Evolutionary conservation across 192 early-diverging fungal species (phyloP), one percentile per base, ranked within the genome.

Genomic region (Umbelopsis vinacea): DNA sequence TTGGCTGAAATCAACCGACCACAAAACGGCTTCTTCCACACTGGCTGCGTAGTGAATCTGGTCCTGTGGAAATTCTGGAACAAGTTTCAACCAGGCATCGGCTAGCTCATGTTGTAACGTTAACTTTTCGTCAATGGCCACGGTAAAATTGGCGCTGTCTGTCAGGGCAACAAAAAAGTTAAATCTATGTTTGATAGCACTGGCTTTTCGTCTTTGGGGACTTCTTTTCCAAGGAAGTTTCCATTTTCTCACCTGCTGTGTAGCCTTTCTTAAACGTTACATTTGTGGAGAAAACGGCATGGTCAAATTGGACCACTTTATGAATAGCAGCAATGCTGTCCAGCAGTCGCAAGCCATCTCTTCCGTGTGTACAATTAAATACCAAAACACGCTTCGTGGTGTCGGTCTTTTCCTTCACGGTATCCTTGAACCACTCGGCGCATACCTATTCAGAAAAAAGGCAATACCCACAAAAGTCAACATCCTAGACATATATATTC

Each of bases 301-400:
- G 76, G 38, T 87, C 78, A 74, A 93, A 89, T 52, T 76, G 47
- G 14, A 89, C 75, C 7, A 48, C 17, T 46, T 74, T 67, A 29
- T 81, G 74, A 8, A 82, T 71, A 3, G 84, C 57, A 17, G 83
- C 73, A n/a, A 99, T 79, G 19, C 89, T 80, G n/a, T 75, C 57
- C n/a, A 99, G 82, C 52, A 99, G 74, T 1, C 75, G 74, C 10
- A 77, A 52, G 3, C 90, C 90, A 46, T 86, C 84, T 46, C 97
- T 86, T 19, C 89, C 88, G 53, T 93, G 86, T 0, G 95, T 93
- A 73, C 93, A 93, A 73, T 95, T 96, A 80, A 99, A 99, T 6
- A 99, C 76, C 38, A 99, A 82, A 8, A 93, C 78, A 66, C 86
- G 84, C 2, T 52, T 47, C 4, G 77, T 70, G 0, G 63, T 45